Evolutionary conservation across 2,329 filamentous ascomycete species (phyloP).

Genomic region (Stemphylium lycopersici): DNA sequence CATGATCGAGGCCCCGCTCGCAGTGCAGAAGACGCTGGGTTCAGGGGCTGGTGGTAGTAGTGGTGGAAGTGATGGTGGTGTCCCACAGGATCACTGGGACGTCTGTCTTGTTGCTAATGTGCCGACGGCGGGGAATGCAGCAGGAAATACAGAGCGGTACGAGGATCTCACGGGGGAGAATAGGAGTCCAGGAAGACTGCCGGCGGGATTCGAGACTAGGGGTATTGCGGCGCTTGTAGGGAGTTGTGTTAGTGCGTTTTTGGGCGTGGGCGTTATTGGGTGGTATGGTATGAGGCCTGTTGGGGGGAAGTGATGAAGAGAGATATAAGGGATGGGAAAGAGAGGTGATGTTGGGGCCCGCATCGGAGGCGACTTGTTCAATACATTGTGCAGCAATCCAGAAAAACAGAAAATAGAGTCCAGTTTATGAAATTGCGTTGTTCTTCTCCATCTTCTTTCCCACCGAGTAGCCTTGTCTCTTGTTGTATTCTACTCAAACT

Average conservation of each 20-base stretch:
- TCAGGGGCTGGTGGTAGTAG: slow-evolving; percentile 44
- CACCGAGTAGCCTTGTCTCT: too few relatives aligned
- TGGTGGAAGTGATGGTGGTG: slow-evolving; percentile 35
- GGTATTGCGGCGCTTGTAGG: slow-evolving; percentile 79
- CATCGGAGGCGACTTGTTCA: too few relatives aligned
- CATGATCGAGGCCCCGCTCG: slow-evolving; percentile 58
- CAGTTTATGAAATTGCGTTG: too few relatives aligned
- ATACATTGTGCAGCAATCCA: too few relatives aligned
- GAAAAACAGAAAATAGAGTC: too few relatives aligned
- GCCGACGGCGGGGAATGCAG: slow-evolving; percentile 71
- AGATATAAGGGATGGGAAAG: too few relatives aligned
- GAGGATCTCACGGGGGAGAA: slow-evolving; percentile 63
- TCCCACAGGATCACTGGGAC: slow-evolving; percentile 68
- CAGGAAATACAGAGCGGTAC: slow-evolving; percentile 69
- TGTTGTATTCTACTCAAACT: background rate
- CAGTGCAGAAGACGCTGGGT: slow-evolving; percentile 61
- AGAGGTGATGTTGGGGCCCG: too few relatives aligned
- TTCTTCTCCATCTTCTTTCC: too few relatives aligned
- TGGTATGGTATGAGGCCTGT: slow-evolving; percentile 65
- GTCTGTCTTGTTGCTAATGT: slow-evolving; percentile 62
- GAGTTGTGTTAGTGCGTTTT: slow-evolving; percentile 69
- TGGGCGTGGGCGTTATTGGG: slow-evolving; percentile 70
- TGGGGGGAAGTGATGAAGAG: background rate
- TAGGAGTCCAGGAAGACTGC: slow-evolving; percentile 61
- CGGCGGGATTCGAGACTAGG: slow-evolving; percentile 71